Percentiles rank a stretch among this genome's conserved stretches.
phyloP scores from a whole-genome alignment of 495 filamentous ascomycete species.

The Astrothelium macrocarpum region DNA sequence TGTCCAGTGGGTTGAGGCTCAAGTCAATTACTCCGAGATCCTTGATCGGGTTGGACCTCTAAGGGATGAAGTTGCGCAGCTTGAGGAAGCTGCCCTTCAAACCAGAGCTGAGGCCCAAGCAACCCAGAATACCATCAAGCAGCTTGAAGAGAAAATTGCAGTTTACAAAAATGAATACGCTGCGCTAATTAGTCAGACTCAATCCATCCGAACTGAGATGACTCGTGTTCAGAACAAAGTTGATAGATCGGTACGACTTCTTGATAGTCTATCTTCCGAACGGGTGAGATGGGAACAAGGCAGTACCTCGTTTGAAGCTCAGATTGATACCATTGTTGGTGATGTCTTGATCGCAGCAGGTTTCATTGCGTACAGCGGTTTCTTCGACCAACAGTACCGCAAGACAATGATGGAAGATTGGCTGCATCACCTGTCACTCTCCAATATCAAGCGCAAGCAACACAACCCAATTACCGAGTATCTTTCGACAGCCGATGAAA shows the following conservation, averaged over 20 bases:
- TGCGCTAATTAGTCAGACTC: constrained; percentile 88
- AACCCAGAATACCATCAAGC: constrained; percentile 74
- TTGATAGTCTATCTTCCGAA: constrained; percentile 91
- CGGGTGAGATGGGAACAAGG: constrained; percentile 88
- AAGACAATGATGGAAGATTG: constrained; percentile 97
- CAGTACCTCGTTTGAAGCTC: constrained; percentile 94
- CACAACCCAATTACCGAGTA: constrained; percentile 95
- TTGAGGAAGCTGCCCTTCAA: constrained; percentile 81
- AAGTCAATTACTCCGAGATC: constrained; percentile 96
- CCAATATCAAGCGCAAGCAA: constrained; percentile 83
- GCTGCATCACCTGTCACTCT: constrained; percentile 81
- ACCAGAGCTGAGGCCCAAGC: constrained; percentile 91
- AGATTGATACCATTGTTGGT: constrained; percentile 92
- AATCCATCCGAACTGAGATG: constrained; percentile 97
- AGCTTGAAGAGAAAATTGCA: constrained; percentile 80
- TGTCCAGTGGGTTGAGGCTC: constrained; percentile 94
- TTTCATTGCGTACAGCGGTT: constrained; percentile 94
- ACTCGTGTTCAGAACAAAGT: constrained; percentile 93
- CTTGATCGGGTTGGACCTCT: constrained; percentile 89
- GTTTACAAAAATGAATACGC: constrained; percentile 98
- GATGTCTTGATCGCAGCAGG: constrained; percentile 91
- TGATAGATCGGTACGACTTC: constrained; percentile 83
- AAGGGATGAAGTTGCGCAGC: constrained; percentile 74
- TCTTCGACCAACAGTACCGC: constrained; percentile 95
- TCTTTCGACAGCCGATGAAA: constrained; percentile 90